Conservation (phyloP, 2,329 filamentous ascomycete species). For the Colletotrichum limetticola region DNA sequence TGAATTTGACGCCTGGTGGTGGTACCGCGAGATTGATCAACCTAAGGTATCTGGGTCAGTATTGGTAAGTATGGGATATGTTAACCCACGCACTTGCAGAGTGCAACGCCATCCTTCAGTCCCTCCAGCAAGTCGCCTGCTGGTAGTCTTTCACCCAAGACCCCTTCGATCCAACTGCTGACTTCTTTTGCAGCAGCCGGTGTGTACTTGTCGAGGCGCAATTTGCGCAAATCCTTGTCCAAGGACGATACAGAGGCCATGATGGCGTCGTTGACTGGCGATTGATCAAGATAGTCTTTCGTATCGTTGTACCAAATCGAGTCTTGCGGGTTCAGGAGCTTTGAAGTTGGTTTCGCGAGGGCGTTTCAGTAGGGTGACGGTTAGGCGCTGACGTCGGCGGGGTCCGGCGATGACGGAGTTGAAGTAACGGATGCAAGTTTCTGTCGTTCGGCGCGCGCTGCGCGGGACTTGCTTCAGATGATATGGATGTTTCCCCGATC, state of each 20-base stretch:
- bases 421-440: neutral
- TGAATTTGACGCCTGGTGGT: slow-evolving; percentile 86
- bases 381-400: slow-evolving; percentile 34
- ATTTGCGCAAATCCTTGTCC: slow-evolving; percentile 92
- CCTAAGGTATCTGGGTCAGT: slow-evolving; percentile 55
- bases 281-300: neutral
- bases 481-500: slow-evolving; percentile 1
- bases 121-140: slow-evolving; percentile 83
- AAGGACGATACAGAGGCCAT: slow-evolving; percentile 96
- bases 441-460: slow-evolving; percentile 13
- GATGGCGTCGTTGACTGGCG: slow-evolving; percentile 27
- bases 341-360: slow-evolving; percentile 20
- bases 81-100: slow-evolving; percentile 80
- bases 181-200: slow-evolving; percentile 89
- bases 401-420: slow-evolving; percentile 28
- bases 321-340: neutral
- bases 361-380: slow-evolving; percentile 30
- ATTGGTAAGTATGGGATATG: slow-evolving; percentile 3
- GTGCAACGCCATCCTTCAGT: slow-evolving; percentile 88
- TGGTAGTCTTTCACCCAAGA: slow-evolving; percentile 78
- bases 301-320: neutral
- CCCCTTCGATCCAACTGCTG: slow-evolving; percentile 85
- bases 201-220: slow-evolving; percentile 94
- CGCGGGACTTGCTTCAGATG: slow-evolving; percentile 13
- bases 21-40: slow-evolving; percentile 84